These are phyloP conservation scores for Mortierella sp. DNA, from an alignment of 371 early-diverging fungal genomes.

Conservation along the genomic window DNA sequence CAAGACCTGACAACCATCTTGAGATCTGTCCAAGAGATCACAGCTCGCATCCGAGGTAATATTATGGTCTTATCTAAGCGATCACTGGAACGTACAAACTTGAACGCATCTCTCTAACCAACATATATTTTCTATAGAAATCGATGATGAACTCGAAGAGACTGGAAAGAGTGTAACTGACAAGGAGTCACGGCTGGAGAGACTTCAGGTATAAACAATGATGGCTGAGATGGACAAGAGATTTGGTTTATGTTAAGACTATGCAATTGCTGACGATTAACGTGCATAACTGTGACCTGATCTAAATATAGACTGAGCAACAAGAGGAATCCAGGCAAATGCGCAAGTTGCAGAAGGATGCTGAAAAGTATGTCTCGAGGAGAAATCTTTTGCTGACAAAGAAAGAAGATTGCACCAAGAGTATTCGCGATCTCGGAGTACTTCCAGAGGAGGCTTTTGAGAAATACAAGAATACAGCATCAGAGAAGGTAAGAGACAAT, in stretches of 20 bases:
- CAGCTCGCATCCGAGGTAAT: constrained; percentile 16
- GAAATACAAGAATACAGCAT: constrained; percentile 66
- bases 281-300: neutral
- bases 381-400: constrained; percentile 81
- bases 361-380: constrained; percentile 84
- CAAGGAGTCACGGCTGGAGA: constrained; percentile 63
- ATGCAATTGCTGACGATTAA: neutral
- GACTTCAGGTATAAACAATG: constrained; percentile 60
- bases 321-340: constrained; percentile 56
- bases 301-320: constrained; percentile 60
- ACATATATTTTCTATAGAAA: constrained; percentile 31
- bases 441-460: constrained; percentile 96
- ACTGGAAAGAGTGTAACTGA: constrained; percentile 45
- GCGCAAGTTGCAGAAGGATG: constrained; percentile 70
- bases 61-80: neutral
- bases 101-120: neutral
- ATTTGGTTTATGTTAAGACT: neutral
- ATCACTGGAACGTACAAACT: neutral
- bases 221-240: neutral
- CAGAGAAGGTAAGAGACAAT: constrained; percentile 62
- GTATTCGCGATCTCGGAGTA: constrained; percentile 95
- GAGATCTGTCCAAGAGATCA: constrained; percentile 31
- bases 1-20: constrained; percentile 54
- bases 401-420: constrained; percentile 89
- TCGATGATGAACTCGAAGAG: constrained; percentile 59